Conservation (phyloP, 441 rosid genomes). For the Gossypium trilobum region DNA sequence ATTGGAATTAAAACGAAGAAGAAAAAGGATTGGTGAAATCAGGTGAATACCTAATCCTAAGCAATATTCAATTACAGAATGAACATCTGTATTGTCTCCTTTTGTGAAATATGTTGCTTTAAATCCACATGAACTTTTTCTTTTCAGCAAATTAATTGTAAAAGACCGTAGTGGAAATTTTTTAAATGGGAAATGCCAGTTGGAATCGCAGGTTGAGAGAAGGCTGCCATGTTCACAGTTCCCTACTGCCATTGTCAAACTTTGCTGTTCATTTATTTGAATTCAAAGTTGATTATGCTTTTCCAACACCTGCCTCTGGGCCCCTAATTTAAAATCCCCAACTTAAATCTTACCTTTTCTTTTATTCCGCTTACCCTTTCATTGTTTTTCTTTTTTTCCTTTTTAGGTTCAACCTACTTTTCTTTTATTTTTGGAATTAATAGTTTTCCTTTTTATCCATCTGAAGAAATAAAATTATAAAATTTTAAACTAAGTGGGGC, state of each 20-base stretch:
- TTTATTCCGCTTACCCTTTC: not conserved
- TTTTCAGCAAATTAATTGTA: not conserved
- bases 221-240: not conserved
- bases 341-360: not conserved
- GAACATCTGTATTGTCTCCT: not conserved
- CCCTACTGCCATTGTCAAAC: not conserved
- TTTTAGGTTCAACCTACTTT: not conserved
- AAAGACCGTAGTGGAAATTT: not conserved
- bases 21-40: not conserved
- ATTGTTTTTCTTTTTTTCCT: not conserved
- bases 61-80: not conserved
- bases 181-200: constrained; percentile 1
- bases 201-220: not conserved
- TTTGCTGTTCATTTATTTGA: not conserved
- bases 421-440: too few relatives aligned
- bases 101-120: not conserved
- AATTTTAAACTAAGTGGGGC: too few relatives aligned
- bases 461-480: too few relatives aligned
- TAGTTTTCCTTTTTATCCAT: too few relatives aligned
- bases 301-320: not conserved
- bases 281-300: not conserved
- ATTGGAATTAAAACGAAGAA: not conserved
- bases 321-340: not conserved
- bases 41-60: not conserved
- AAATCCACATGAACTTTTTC: not conserved